Percentiles rank a stretch among this genome's conserved stretches.
Conservation (phyloP, 768 basidiomycete species). For the Mycena rebaudengoi region DNA sequence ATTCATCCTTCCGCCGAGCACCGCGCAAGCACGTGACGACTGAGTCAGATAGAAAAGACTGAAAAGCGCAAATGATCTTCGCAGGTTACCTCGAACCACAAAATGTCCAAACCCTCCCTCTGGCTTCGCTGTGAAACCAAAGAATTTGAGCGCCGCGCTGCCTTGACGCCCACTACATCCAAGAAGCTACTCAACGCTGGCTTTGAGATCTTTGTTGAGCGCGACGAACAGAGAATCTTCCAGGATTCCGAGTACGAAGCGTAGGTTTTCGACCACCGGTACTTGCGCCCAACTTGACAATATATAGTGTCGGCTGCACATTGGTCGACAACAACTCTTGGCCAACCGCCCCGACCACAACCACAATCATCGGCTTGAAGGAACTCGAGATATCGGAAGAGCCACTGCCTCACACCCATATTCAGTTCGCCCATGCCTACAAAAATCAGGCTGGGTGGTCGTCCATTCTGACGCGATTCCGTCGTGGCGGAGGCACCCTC, state of each 20-base stretch:
- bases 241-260: conserved; percentile 91
- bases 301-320: conserved; percentile 83
- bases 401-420: conserved; percentile 92
- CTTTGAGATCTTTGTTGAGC: conserved; percentile 91
- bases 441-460: conserved; percentile 96
- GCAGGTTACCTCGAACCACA: neutral
- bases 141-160: conserved; percentile 90
- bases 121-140: conserved; percentile 99
- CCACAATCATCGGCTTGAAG: conserved; percentile 94
- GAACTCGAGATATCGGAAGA: conserved; percentile 87
- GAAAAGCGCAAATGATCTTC: no score
- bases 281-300: conserved; percentile 1
- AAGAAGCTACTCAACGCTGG: conserved; percentile 89
- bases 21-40: no score
- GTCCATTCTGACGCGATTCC: conserved; percentile 85
- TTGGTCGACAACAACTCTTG: conserved; percentile 90
- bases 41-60: conserved; percentile 20
- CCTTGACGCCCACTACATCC: conserved; percentile 91
- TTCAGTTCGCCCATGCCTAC: conserved; percentile 98
- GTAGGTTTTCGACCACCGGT: conserved; percentile 57
- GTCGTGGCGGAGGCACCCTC: conserved; percentile 81
- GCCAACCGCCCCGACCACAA: conserved; percentile 76
- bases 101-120: conserved; percentile 65
- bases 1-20: no score
- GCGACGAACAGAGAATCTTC: conserved; percentile 94